Conservation (phyloP, 345 rosid species). For the Brassica incana region DNA sequence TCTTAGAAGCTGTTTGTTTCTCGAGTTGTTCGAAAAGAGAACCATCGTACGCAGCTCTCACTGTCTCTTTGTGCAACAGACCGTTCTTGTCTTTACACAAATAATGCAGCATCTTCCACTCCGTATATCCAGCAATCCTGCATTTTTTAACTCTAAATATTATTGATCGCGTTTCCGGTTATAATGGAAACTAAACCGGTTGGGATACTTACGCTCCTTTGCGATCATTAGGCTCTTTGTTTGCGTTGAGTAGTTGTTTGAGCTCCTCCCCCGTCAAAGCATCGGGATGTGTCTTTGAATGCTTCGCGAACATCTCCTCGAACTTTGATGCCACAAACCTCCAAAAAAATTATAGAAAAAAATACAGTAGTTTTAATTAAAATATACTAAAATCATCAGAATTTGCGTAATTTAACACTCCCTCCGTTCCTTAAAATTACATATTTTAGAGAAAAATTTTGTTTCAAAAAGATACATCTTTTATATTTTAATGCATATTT, state of each 20-base stretch:
- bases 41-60: constrained; percentile 77
- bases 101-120: constrained; percentile 60
- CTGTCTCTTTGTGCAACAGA: constrained; percentile 59
- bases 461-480: no score
- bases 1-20: constrained; percentile 56
- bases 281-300: constrained; percentile 45
- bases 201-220: constrained; percentile 50
- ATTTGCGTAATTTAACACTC: neutral
- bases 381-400: neutral
- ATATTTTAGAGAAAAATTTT: no score
- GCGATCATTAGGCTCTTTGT: constrained; percentile 59
- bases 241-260: constrained; percentile 48
- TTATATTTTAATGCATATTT: no score
- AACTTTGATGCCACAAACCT: constrained; percentile 73
- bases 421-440: no score
- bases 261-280: constrained; percentile 58
- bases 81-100: constrained; percentile 78
- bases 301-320: constrained; percentile 67
- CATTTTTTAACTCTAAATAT: neutral
- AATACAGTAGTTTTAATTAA: no score
- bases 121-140: constrained; percentile 62
- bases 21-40: constrained; percentile 65
- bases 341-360: neutral
- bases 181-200: neutral
- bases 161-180: neutral